These are phyloP conservation scores for Aaosphaeria pasadenensis DNA, from an alignment of 2,329 filamentous ascomycete genomes.

Conservation along the genomic window DNA sequence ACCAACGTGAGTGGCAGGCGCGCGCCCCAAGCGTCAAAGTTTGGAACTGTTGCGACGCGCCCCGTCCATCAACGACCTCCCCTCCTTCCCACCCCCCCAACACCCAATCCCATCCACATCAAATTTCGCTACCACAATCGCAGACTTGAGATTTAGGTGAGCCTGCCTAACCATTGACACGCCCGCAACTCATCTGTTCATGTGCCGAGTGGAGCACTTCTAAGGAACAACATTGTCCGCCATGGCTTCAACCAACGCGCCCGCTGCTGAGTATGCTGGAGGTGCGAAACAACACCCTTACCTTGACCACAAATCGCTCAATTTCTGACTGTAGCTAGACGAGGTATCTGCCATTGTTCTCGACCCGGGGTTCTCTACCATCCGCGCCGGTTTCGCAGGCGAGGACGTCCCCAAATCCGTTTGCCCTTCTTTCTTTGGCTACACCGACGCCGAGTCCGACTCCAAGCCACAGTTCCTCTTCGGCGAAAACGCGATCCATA, in stretches of 20 bases:
- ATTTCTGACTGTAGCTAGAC: conserved; percentile 54
- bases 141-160: too few species aligned
- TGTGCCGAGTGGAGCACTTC: too few species aligned
- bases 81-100: too few species aligned
- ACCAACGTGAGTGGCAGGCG: too few species aligned
- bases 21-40: too few species aligned
- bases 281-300: not conserved
- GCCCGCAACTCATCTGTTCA: too few species aligned
- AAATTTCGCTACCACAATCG: too few species aligned
- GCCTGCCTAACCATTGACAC: too few species aligned
- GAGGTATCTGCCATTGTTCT: conserved; percentile 97
- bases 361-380: conserved; percentile 87
- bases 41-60: too few species aligned
- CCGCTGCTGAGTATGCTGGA: conserved; percentile 46
- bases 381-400: conserved; percentile 92
- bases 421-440: conserved; percentile 71
- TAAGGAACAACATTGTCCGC: too few species aligned
- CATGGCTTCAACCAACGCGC: conserved; percentile 24
- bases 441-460: conserved; percentile 58
- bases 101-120: too few species aligned
- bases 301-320: not conserved
- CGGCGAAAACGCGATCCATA: conserved; percentile 85
- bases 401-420: conserved; percentile 96
- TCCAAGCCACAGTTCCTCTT: conserved; percentile 61
- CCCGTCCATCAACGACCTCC: too few species aligned